Conservation (phyloP, 139 green algal species). For the Micractinium conductrix region DNA sequence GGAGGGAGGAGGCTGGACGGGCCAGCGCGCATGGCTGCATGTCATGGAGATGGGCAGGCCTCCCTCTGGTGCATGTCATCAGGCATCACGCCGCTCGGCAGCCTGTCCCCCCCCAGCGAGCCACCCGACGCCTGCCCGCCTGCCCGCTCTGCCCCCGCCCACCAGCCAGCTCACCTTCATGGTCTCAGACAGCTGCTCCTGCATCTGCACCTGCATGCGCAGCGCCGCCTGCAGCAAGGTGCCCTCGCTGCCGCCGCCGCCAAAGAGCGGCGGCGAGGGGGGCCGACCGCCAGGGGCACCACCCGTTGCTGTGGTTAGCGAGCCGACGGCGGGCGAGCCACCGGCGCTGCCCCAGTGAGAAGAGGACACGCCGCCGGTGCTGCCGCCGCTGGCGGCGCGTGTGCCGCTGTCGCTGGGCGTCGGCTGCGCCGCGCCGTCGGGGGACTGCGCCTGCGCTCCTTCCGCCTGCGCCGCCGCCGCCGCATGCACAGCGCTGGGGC, state of each 20-base stretch:
- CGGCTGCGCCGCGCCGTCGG: background rate
- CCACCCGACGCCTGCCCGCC: too few species aligned
- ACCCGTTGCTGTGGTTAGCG: too few species aligned
- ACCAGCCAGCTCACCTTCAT: background rate
- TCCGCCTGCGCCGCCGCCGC: background rate
- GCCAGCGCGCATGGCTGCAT: too few species aligned
- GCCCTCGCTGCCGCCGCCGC: background rate
- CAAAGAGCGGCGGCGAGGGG: background rate
- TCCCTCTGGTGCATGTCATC: too few species aligned
- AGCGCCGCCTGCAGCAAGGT: background rate
- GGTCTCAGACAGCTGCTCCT: conserved; percentile 7
- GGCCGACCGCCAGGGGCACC: background rate
- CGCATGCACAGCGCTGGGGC: background rate
- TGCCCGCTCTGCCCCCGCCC: too few species aligned
- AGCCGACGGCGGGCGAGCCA: background rate
- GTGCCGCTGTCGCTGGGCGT: background rate
- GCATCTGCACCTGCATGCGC: conserved; percentile 10
- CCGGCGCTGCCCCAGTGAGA: background rate
- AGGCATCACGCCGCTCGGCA: too few species aligned
- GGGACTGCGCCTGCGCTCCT: background rate
- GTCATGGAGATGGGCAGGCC: too few species aligned
- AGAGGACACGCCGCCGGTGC: background rate
- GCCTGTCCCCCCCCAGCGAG: too few species aligned
- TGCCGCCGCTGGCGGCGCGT: background rate
- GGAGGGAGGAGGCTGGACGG: too few species aligned